Evolutionary conservation across 371 early-diverging fungal species (phyloP).

Genomic region (Circinella minor): DNA sequence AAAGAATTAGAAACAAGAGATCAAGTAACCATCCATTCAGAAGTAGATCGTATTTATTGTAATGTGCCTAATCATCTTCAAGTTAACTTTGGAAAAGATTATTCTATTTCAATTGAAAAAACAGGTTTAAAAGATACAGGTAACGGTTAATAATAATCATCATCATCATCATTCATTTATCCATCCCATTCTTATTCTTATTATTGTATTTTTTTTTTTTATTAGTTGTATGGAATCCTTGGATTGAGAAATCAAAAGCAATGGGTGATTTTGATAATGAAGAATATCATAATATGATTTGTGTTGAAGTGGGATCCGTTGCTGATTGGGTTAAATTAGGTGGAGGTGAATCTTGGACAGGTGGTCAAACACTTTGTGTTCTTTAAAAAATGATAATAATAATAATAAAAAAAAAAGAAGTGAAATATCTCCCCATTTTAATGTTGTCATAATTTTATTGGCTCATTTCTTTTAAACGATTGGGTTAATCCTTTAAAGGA

Average conservation of each 20-base stretch:
- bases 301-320: constrained; percentile 90
- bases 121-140: constrained; percentile 73
- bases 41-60: constrained; percentile 81
- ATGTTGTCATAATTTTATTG: no score
- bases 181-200: background rate
- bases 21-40: constrained; percentile 58
- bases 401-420: background rate
- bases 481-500: no score
- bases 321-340: constrained; percentile 71
- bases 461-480: no score
- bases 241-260: constrained; percentile 85
- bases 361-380: constrained; percentile 74
- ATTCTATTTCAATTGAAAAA: constrained; percentile 53
- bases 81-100: constrained; percentile 51
- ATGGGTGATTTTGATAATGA: constrained; percentile 91
- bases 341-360: constrained; percentile 72
- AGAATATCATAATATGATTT: constrained; percentile 84
- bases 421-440: no score
- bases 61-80: constrained; percentile 62
- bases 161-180: no score
- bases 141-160: constrained; percentile 7
- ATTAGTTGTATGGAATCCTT: constrained; percentile 96
- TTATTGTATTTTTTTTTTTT: background rate
- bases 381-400: constrained; percentile 18
- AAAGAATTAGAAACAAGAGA: constrained; percentile 44